These are phyloP conservation scores for Clonostachys chloroleuca DNA, from an alignment of 2,329 filamentous ascomycete species.

Conservation along the genomic window DNA sequence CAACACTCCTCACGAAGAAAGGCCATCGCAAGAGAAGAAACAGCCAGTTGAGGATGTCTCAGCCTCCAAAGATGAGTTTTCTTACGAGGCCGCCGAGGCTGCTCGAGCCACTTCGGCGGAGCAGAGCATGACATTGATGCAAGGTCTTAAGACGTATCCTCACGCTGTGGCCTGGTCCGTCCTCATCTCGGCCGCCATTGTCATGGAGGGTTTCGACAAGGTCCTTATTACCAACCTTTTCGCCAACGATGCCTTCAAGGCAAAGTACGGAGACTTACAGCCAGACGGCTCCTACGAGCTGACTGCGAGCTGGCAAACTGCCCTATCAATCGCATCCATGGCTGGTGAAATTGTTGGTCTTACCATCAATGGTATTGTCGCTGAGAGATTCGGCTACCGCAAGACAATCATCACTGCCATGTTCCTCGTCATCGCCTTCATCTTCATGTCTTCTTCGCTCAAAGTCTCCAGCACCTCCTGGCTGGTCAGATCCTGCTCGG, in stretches of 20 bases:
- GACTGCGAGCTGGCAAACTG: conserved; percentile 28
- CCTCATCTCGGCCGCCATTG: conserved; percentile 8
- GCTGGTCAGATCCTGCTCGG: conserved; percentile 24
- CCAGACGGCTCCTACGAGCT: not conserved
- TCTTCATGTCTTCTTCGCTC: conserved; percentile 29
- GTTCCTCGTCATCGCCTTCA: conserved; percentile 20
- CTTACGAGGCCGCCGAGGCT: not conserved
- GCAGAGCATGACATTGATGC: conserved; percentile 9
- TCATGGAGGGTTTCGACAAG: conserved; percentile 5
- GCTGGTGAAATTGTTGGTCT: conserved; percentile 36
- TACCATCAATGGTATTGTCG: conserved; percentile 28
- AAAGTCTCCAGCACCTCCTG: conserved; percentile 17
- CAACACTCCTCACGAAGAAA: no score
- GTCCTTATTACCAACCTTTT: conserved; percentile 21
- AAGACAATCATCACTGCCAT: conserved; percentile 27
- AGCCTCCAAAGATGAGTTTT: no score
- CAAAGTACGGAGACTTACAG: conserved; percentile 12
- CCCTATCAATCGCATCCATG: conserved; percentile 22
- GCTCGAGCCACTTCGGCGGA: conserved; percentile 8
- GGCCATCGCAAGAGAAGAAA: no score
- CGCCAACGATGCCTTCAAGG: conserved; percentile 22
- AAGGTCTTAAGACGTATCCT: conserved; percentile 13
- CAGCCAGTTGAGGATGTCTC: no score
- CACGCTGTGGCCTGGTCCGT: conserved; percentile 23
- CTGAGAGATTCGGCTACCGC: conserved; percentile 24